These are phyloP conservation scores for Sordariomycetes sp. DNA, from an alignment of 2,329 filamentous ascomycete species.

Conservation along the genomic window DNA sequence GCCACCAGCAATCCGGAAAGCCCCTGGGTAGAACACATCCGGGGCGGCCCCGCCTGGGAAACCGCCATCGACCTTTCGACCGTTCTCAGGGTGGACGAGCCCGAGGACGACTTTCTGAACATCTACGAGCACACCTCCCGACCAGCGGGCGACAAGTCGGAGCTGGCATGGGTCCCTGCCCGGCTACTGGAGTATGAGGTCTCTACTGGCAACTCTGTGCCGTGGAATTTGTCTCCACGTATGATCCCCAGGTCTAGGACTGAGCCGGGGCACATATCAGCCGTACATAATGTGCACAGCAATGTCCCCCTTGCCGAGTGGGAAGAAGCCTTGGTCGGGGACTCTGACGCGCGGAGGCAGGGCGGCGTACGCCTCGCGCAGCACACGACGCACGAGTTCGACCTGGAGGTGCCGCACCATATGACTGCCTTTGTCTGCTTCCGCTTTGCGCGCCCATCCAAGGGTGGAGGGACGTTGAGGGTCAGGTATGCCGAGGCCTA, in stretches of 20 bases:
- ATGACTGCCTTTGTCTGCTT: not conserved
- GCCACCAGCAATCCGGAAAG: not conserved
- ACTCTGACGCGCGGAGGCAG: not conserved
- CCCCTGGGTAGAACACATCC: not conserved
- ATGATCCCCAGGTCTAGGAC: not conserved
- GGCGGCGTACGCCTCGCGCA: not conserved
- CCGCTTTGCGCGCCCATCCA: not conserved
- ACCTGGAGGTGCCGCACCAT: not conserved
- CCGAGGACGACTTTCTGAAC: constrained; percentile 10
- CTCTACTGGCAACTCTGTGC: not conserved
- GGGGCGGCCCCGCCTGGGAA: constrained; percentile 7
- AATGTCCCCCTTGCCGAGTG: not conserved
- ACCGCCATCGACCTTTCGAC: constrained; percentile 5
- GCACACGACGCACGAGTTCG: not conserved
- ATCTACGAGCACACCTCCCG: constrained; percentile 6
- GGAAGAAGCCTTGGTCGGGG: not conserved
- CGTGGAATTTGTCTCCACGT: not conserved
- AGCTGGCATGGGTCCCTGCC: constrained; percentile 3
- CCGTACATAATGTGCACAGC: not conserved
- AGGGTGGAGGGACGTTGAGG: not conserved
- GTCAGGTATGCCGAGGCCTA: constrained; percentile 5
- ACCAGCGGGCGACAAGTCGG: not conserved
- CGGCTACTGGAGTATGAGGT: not conserved
- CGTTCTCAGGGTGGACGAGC: constrained; percentile 6
- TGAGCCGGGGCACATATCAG: not conserved